Evolutionary conservation across 2,329 filamentous ascomycete species (phyloP), one percentile per base, ranked within the genome.

Genomic region (Hymenotorrendiella dingleyae): DNA sequence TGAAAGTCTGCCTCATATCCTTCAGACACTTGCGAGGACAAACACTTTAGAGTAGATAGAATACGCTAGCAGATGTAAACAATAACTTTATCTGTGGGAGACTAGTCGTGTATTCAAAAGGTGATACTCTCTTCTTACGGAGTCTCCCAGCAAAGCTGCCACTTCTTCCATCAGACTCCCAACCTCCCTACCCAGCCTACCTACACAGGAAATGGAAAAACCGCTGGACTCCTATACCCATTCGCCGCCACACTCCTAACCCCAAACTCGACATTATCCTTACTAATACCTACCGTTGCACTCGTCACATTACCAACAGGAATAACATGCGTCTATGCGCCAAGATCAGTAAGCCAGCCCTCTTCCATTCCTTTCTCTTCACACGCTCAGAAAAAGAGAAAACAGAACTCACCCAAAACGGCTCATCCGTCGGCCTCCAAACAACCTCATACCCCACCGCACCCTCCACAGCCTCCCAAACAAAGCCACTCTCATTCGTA

Each of bases 251-350:
- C 70, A 16, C 72, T 65, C 48, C 75, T 62, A 0, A 79, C 64
- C 0, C 76, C 75, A 60, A 79, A 77, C 19, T 75, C 67, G 10
- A 74, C 70, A 59, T 77, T 75, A 47, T 80, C 76, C 60, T 78
- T 78, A 42, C 68, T 72, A 48, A 78, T 54, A 2, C 65, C 56
- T 12, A 80, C 58, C 4, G 65, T 72, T 4, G 65, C 69, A 29
- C 56, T 63, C 0, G 63, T 62, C 3, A 68, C 68, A 19, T 68
- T 62, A 0, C 74, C 74, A 3, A 78, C 72, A 53, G 69, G 63
- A 2, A 73, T 45, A 19, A 64, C 59, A 44, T 70, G 64, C 30
- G 70, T 71, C n/a, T n/a, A n/a, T n/a, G n/a, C n/a, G n/a, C n/a
- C n/a, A n/a, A n/a, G n/a, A n/a, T n/a, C n/a, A n/a, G n/a, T n/a